Base-by-base conservation (phyloP, 495 filamentous ascomycete species). In the Chaetomium tenue region DNA sequence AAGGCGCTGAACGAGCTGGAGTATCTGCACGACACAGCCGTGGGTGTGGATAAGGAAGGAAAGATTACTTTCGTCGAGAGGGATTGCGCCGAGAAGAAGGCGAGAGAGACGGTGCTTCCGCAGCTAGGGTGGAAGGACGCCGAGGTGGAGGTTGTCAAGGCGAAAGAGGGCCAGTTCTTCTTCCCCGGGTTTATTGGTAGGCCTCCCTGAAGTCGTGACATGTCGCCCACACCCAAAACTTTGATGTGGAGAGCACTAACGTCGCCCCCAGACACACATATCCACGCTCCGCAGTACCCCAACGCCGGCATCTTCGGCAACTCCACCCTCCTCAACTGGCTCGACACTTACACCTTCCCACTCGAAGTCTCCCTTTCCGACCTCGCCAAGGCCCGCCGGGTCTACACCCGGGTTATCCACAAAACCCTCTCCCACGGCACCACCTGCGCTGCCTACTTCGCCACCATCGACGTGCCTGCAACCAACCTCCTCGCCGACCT, bases 271-370 rank as follows among this genome's bases (percentile, higher is more conserved):
- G 93, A 98, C 75, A 96, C 93, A 16, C 93, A 98, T 75, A 89
- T 96, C 66, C 93, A 98, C 75, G 93, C 93, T 52, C 84, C 91
- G 0, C 93, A 98, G 79, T 94, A 95, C 71, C 92, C 93, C 61
- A 98, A 98, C 69, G 81, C 85, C 8, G 93, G 93, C 57, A 86
- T 98, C 68, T 97, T 97, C 71, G 93, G 93, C 72, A 89, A 88
- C 55, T 86, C 88, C 3, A 96, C 92, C 20, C 86, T 98, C 50
- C 84, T 98, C 25, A 86, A 91, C 76, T 98, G 93, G 93, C 84
- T 98, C 6, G 80, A 92, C 66, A 91, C 81, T 5, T 98, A 98
- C 78, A 98, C 93, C n/a, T 98, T 96, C 76, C 93, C 93, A 0
- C 83, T 96, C 61, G 93, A 98, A 76, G 80, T 85, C 15, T 90